These are phyloP conservation scores for Pythium dissotocum DNA, from an alignment of 352 stramenopile species.

Conservation along the genomic window DNA sequence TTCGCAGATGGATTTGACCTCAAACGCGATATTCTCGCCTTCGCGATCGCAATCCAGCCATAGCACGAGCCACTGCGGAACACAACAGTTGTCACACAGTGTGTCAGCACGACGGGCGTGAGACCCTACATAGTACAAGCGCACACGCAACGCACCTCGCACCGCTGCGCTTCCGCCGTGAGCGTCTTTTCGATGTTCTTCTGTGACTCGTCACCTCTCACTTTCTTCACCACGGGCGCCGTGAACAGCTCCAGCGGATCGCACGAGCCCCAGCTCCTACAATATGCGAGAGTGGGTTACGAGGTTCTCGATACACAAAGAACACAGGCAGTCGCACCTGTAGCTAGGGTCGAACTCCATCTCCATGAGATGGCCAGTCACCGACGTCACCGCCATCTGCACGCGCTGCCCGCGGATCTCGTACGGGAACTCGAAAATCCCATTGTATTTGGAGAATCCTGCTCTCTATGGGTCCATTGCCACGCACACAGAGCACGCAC, in stretches of 20 bases:
- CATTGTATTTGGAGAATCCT: constrained; percentile 88
- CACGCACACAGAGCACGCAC: background rate
- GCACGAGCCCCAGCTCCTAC: constrained; percentile 94
- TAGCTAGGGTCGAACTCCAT: constrained; percentile 92
- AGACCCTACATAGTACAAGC: no score
- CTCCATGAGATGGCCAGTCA: constrained; percentile 98
- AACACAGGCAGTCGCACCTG: constrained; percentile 36
- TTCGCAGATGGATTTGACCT: constrained; percentile 91
- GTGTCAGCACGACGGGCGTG: no score
- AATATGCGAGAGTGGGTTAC: no score
- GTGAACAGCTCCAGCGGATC: constrained; percentile 94
- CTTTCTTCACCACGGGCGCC: constrained; percentile 82
- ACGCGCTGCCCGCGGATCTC: constrained; percentile 81
- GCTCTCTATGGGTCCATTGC: constrained; percentile 36
- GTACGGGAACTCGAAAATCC: constrained; percentile 92
- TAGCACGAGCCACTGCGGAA: constrained; percentile 88
- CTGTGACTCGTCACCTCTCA: constrained; percentile 81
- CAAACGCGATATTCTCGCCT: constrained; percentile 99
- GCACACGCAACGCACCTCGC: constrained; percentile 67
- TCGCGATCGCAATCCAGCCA: constrained; percentile 99
- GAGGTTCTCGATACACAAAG: no score
- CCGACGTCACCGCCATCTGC: constrained; percentile 95
- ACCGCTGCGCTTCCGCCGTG: constrained; percentile 74
- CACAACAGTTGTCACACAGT: no score
- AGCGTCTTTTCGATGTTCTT: constrained; percentile 92